Evolutionary conservation across 1,284 basidiomycete species (phyloP).

Genomic region (Peniophora sp.): DNA sequence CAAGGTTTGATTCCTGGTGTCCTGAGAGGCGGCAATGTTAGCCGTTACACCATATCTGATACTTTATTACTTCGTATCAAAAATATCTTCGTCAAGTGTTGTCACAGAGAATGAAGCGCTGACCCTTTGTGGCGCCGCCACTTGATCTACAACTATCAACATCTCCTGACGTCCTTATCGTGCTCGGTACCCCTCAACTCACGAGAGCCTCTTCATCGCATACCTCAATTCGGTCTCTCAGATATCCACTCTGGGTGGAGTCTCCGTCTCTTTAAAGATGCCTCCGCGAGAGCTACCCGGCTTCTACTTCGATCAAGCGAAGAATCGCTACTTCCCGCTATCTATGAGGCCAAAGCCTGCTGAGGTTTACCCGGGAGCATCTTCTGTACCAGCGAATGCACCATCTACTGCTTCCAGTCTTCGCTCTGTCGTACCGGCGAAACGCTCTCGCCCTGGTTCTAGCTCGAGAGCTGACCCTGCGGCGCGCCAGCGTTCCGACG

Average conservation of each 20-base stretch:
- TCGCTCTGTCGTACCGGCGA: background rate
- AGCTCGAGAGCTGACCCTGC: background rate
- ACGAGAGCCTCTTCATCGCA: too few relatives aligned
- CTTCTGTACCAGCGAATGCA: background rate
- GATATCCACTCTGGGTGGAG: too few relatives aligned
- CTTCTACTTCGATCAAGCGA: slow-evolving; percentile 39
- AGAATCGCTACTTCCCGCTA: slow-evolving; percentile 47
- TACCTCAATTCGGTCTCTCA: too few relatives aligned
- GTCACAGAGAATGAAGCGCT: too few relatives aligned
- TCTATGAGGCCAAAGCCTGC: slow-evolving; percentile 29
- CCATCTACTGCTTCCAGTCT: background rate
- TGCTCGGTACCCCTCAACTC: too few relatives aligned
- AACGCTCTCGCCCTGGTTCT: background rate
- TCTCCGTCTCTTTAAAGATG: too few relatives aligned
- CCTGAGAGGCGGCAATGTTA: slow-evolving; percentile 65
- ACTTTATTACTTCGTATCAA: too few relatives aligned
- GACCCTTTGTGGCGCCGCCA: too few relatives aligned
- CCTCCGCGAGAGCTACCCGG: slow-evolving; percentile 43
- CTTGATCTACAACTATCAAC: too few relatives aligned
- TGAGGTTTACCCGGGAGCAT: background rate
- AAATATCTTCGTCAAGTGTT: slow-evolving; percentile 16
- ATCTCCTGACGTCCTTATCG: too few relatives aligned
- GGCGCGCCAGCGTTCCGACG: background rate
- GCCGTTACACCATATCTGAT: slow-evolving; percentile 66
- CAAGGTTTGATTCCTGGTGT: too few relatives aligned